Evolutionary conservation across 2,329 filamentous ascomycete genomes (phyloP).

Genomic region (Chaetomiaceae sp.): DNA sequence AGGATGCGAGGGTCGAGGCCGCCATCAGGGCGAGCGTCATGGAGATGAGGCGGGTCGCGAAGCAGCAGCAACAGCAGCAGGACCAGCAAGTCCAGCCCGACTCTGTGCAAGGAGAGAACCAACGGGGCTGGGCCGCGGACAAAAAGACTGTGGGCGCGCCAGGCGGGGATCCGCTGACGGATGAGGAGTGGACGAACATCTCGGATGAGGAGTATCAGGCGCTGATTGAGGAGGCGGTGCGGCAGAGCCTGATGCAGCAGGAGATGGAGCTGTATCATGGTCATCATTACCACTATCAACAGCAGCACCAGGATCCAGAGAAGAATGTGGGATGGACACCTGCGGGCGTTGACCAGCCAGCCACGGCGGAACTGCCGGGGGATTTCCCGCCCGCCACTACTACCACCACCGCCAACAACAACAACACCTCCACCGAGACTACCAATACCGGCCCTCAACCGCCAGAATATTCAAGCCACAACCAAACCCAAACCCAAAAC

Average conservation of each 20-base stretch:
- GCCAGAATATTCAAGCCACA: no score
- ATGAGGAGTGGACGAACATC: constrained; percentile 41
- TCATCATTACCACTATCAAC: neutral
- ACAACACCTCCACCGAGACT: neutral
- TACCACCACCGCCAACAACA: neutral
- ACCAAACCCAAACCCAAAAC: neutral
- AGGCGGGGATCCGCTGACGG: no score
- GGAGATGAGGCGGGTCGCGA: constrained; percentile 40
- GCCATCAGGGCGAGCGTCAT: constrained; percentile 68
- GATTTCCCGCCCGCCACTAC: neutral
- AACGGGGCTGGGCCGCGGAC: constrained; percentile 2
- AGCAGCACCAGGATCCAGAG: neutral
- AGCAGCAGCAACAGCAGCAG: constrained; percentile 22
- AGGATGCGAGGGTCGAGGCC: constrained; percentile 67
- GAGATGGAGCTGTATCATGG: constrained; percentile 8
- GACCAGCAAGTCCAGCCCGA: neutral
- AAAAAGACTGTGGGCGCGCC: constrained; percentile 5
- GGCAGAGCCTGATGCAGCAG: constrained; percentile 41
- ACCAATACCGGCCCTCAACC: no score
- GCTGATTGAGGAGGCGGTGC: constrained; percentile 52
- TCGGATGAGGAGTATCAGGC: constrained; percentile 55
- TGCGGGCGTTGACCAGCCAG: constrained; percentile 13
- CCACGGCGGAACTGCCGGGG: neutral
- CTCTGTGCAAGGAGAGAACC: no score
- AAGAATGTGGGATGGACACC: no score